phyloP scores from a whole-genome alignment of 768 basidiomycete genomes.

The Cyclocybe cylindracea region DNA sequence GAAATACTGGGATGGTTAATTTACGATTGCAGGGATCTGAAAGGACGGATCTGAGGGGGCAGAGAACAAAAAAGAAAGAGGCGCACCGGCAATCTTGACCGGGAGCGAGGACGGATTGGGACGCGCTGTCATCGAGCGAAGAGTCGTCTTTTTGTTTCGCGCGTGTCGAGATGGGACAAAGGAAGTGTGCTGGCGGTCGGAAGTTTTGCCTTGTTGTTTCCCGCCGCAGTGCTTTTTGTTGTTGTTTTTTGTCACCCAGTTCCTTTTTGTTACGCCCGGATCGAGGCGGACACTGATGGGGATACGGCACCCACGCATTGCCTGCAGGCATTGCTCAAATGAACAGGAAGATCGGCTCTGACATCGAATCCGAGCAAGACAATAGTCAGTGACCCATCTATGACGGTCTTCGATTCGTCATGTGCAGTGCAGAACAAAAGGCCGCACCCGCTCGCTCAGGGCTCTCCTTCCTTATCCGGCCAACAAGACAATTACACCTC shows the following conservation, averaged over 20 bases:
- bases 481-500: too few relatives aligned
- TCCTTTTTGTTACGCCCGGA: not conserved
- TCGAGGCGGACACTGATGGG: too few relatives aligned
- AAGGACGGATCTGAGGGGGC: slow-evolving; percentile 15
- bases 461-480: too few relatives aligned
- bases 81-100: slow-evolving; percentile 9
- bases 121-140: slow-evolving; percentile 13
- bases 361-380: too few relatives aligned
- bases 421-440: too few relatives aligned
- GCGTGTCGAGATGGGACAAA: slow-evolving; percentile 17
- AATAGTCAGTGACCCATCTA: too few relatives aligned
- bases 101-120: slow-evolving; percentile 15
- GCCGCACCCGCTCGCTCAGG: too few relatives aligned
- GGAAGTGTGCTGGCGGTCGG: slow-evolving; percentile 18
- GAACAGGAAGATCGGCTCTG: too few relatives aligned
- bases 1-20: slow-evolving; percentile 12
- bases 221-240: slow-evolving; percentile 22
- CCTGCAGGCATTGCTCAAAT: too few relatives aligned
- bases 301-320: too few relatives aligned
- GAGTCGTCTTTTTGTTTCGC: slow-evolving; percentile 23
- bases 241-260: slow-evolving; percentile 8
- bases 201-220: slow-evolving; percentile 20
- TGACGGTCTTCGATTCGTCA: too few relatives aligned
- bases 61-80: slow-evolving; percentile 24
- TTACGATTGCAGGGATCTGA: slow-evolving; percentile 18